These are phyloP conservation scores for Lipomyces lipofer DNA, from an alignment of 805 yeast species.

Conservation along the genomic window DNA sequence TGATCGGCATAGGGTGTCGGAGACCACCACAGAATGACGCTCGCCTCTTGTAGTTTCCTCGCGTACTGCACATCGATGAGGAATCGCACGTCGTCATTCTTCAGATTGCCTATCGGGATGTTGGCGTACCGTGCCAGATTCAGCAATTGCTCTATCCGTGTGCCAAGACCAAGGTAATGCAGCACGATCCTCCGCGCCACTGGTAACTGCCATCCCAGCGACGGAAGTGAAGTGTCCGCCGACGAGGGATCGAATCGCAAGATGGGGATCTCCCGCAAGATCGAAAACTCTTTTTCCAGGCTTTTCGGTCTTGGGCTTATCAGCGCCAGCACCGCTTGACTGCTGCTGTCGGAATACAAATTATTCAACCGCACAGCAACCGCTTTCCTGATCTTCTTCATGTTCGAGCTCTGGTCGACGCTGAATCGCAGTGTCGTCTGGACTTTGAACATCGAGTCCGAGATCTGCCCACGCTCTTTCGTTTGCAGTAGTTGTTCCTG, in stretches of 20 bases:
- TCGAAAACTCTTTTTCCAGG: constrained; percentile 48
- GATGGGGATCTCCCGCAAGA: constrained; percentile 59
- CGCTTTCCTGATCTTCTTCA: constrained; percentile 56
- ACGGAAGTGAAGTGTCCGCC: constrained; percentile 62
- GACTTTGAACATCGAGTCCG: constrained; percentile 49
- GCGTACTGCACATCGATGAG: constrained; percentile 87
- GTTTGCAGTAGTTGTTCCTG: constrained; percentile 44
- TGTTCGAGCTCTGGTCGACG: constrained; percentile 54
- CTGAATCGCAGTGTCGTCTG: constrained; percentile 56
- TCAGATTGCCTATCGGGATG: constrained; percentile 83
- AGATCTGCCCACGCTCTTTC: constrained; percentile 38
- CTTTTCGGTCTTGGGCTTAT: constrained; percentile 36
- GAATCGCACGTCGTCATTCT: constrained; percentile 72
- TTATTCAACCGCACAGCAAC: constrained; percentile 35
- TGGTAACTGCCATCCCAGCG: constrained; percentile 77
- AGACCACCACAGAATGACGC: constrained; percentile 93
- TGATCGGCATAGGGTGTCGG: constrained; percentile 74
- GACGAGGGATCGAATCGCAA: constrained; percentile 53
- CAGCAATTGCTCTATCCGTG: constrained; percentile 68
- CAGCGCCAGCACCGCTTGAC: constrained; percentile 23
- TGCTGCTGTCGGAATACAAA: constrained; percentile 10
- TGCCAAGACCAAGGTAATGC: constrained; percentile 70
- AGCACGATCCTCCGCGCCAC: constrained; percentile 65
- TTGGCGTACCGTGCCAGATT: constrained; percentile 69
- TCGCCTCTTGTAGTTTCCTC: constrained; percentile 61